Evolutionary conservation across 306 rosid genomes (phyloP).

Genomic region (Quillaja saponaria): DNA sequence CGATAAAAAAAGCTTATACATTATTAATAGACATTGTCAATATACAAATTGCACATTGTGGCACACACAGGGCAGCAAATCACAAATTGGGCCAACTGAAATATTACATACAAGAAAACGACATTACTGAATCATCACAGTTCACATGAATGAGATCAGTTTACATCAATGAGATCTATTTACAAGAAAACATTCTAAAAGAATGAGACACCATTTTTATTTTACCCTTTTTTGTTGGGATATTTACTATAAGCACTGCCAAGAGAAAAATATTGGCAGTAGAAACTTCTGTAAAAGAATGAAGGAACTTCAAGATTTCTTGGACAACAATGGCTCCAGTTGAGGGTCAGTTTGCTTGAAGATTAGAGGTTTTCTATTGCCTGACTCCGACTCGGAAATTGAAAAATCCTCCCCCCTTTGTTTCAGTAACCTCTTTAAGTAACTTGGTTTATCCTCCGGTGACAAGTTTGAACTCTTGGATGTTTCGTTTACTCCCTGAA

Average conservation of each 20-base stretch:
- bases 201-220: conserved; percentile 35
- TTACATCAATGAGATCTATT: conserved; percentile 16
- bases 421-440: conserved; percentile 41
- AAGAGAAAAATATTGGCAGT: conserved; percentile 9
- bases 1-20: too few relatives aligned
- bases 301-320: conserved; percentile 41
- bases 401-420: conserved; percentile 53
- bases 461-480: conserved; percentile 28
- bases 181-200: conserved; percentile 26
- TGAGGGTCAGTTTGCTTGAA: conserved; percentile 47
- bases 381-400: conserved; percentile 58
- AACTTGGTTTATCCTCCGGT: conserved; percentile 43
- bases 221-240: too few relatives aligned
- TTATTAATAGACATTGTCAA: too few relatives aligned
- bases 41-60: not conserved
- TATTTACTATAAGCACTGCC: conserved; percentile 22
- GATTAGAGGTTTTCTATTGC: conserved; percentile 42
- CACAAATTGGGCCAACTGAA: conserved; percentile 29
- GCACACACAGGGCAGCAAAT: too few relatives aligned
- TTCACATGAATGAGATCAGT: too few relatives aligned
- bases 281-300: not conserved
- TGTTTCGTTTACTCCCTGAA: conserved; percentile 50
- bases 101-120: conserved; percentile 8
- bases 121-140: too few relatives aligned
- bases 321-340: conserved; percentile 70